Evolutionary conservation across 352 stramenopile genomes (phyloP).

Genomic region (Pythium insidiosum): DNA sequence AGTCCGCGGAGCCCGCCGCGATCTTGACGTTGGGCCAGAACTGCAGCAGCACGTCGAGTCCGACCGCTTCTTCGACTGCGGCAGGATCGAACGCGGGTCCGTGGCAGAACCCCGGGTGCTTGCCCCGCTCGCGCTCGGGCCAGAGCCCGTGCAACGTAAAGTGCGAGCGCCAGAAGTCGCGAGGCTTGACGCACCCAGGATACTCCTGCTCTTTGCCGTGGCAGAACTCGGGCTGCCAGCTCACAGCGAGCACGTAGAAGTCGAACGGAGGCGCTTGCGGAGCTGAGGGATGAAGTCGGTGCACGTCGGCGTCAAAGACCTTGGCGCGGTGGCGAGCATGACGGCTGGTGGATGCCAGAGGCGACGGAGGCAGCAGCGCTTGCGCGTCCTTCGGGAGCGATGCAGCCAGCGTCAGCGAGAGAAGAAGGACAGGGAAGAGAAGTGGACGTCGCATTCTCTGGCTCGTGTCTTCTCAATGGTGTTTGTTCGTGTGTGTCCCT

Average conservation of each 20-base stretch:
- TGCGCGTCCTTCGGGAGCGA: too few relatives aligned
- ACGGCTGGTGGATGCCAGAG: too few relatives aligned
- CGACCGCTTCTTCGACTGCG: conserved; percentile 50
- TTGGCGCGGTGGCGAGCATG: too few relatives aligned
- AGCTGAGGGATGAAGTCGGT: too few relatives aligned
- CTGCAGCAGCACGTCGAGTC: conserved; percentile 58
- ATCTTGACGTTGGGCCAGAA: conserved; percentile 88
- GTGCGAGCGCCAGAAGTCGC: conserved; percentile 73
- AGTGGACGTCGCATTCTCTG: too few relatives aligned
- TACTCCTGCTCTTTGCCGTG: conserved; percentile 38
- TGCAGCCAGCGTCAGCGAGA: too few relatives aligned
- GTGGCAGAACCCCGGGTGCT: conserved; percentile 70
- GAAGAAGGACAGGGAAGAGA: too few relatives aligned
- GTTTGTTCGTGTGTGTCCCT: too few relatives aligned
- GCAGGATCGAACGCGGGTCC: conserved; percentile 62
- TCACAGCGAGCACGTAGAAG: conserved; percentile 88
- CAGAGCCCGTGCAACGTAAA: conserved; percentile 88
- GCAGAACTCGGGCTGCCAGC: conserved; percentile 87
- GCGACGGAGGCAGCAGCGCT: too few relatives aligned
- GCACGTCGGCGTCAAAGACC: too few relatives aligned
- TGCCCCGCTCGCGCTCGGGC: conserved; percentile 62
- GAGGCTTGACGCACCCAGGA: conserved; percentile 56
- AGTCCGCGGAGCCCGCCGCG: conserved; percentile 31
- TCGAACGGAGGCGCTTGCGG: conserved; percentile 48
- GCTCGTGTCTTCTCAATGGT: too few relatives aligned